phyloP scores from a whole-genome alignment of 208 protist species.

The Sergeia podlipaevii region DNA sequence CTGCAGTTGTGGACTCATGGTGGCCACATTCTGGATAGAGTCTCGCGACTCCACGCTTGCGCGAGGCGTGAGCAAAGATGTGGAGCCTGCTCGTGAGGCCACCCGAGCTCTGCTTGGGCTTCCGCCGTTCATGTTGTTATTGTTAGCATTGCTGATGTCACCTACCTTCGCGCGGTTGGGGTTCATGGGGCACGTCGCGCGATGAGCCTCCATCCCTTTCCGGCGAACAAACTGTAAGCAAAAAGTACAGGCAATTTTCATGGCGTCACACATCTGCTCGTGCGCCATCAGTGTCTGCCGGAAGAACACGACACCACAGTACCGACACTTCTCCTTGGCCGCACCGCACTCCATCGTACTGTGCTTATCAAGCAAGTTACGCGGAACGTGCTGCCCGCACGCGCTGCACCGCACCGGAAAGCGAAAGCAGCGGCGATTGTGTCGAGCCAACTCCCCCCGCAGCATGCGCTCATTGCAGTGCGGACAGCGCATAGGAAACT shows the following conservation, averaged over 20 bases:
- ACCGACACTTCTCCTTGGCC: constrained; percentile 62
- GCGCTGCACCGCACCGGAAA: constrained; percentile 51
- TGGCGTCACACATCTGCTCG: constrained; percentile 57
- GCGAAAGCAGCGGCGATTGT: constrained; percentile 52
- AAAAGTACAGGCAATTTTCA: constrained; percentile 49
- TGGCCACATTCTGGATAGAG: no score
- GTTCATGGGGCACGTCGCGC: constrained; percentile 42
- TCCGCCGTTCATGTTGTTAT: background rate
- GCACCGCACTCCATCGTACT: constrained; percentile 42
- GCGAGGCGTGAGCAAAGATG: background rate
- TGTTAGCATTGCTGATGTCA: background rate
- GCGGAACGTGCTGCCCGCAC: constrained; percentile 49
- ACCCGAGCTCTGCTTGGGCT: background rate
- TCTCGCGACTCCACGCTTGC: no score
- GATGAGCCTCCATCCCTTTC: constrained; percentile 34
- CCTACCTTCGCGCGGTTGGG: constrained; percentile 18
- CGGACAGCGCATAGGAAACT: constrained; percentile 52
- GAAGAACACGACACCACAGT: constrained; percentile 43
- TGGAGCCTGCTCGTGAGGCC: background rate
- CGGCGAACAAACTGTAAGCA: constrained; percentile 61
- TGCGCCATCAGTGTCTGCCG: constrained; percentile 44
- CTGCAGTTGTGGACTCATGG: no score
- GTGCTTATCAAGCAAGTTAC: constrained; percentile 56
- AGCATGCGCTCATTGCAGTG: constrained; percentile 74
- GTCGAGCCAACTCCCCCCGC: constrained; percentile 38